phyloP scores from a whole-genome alignment of 2,329 filamentous ascomycete genomes.

The Arthrobotrys iridis region DNA sequence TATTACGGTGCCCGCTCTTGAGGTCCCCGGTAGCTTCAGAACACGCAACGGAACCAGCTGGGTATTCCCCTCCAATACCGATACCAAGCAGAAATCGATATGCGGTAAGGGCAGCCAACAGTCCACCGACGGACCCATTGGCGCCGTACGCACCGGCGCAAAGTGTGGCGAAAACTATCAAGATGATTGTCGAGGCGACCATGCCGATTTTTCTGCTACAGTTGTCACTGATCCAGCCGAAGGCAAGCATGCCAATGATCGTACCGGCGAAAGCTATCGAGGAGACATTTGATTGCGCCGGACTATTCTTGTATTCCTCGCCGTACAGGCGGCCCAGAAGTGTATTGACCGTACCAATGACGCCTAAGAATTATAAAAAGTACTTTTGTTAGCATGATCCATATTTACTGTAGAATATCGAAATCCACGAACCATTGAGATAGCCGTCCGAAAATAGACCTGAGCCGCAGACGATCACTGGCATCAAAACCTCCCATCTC shows the following conservation, averaged over 20 bases:
- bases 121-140: conserved; percentile 72
- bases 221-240: conserved; percentile 83
- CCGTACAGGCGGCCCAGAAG: conserved; percentile 72
- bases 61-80: conserved; percentile 85
- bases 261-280: conserved; percentile 88
- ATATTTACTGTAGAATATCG: conserved; percentile 12
- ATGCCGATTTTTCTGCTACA: conserved; percentile 86
- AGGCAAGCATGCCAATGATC: conserved; percentile 56
- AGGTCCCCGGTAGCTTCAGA: conserved; percentile 87
- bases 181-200: conserved; percentile 80
- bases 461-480: conserved; percentile 86
- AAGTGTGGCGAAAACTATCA: conserved; percentile 85
- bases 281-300: conserved; percentile 77
- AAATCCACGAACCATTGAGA: conserved; percentile 77
- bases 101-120: conserved; percentile 66
- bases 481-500: conserved; percentile 70
- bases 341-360: conserved; percentile 88
- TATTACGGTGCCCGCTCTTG: conserved; percentile 80
- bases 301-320: conserved; percentile 73
- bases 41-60: conserved; percentile 82
- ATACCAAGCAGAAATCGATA: conserved; percentile 67
- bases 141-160: conserved; percentile 78
- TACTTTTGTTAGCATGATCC: background rate
- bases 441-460: conserved; percentile 93
- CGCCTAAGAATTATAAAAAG: conserved; percentile 59